Conservation (phyloP, 2,329 filamentous ascomycete genomes). For the Fusarium transvaalense region DNA sequence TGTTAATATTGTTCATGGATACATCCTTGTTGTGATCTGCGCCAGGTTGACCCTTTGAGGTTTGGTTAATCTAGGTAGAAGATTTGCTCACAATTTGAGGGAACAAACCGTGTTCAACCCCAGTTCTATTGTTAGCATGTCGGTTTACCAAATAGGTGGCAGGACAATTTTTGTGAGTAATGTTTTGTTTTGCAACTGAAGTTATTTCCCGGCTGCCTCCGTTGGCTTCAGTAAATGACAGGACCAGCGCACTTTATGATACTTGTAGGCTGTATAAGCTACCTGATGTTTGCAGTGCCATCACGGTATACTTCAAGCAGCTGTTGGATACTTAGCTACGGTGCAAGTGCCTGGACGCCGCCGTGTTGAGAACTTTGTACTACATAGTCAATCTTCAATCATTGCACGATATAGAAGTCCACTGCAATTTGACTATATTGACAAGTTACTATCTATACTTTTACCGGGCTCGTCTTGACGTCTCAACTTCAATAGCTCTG, state of each 20-base stretch:
- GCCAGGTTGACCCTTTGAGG: not conserved
- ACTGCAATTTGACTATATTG: not conserved
- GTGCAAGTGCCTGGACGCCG: not conserved
- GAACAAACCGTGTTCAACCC: not conserved
- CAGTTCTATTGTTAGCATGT: not conserved
- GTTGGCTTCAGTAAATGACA: not conserved
- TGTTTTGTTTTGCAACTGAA: not conserved
- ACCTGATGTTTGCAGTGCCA: not conserved
- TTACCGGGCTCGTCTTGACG: not conserved
- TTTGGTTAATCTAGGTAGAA: not conserved
- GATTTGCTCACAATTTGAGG: not conserved
- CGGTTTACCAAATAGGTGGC: not conserved
- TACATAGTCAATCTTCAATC: not conserved
- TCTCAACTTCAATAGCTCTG: not conserved
- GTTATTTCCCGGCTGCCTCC: not conserved
- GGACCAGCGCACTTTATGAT: not conserved
- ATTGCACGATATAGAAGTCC: not conserved
- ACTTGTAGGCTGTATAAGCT: not conserved
- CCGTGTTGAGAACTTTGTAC: not conserved
- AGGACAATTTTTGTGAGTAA: not conserved
- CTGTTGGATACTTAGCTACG: not conserved
- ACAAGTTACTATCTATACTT: not conserved
- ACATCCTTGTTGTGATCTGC: conserved; percentile 3
- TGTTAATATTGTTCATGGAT: conserved; percentile 5
- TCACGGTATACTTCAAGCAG: not conserved